Conservation (phyloP, 768 basidiomycete genomes). For the Boletus vinaceobasis region DNA sequence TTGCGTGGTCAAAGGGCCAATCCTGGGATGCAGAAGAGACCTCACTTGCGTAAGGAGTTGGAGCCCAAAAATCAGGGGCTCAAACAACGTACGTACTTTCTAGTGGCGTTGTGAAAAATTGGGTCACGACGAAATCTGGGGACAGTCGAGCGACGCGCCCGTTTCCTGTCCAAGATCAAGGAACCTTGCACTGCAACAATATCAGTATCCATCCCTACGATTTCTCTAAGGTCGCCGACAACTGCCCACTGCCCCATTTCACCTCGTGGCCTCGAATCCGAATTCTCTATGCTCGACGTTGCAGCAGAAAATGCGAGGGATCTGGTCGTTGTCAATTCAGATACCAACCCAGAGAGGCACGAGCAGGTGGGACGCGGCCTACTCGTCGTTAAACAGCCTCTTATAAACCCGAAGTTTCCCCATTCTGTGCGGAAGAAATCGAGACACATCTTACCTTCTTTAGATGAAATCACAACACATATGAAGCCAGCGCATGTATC, state of each 20-base stretch:
- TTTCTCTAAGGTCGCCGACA: conserved; percentile 66
- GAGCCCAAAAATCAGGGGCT: conserved; percentile 67
- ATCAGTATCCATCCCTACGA: conserved; percentile 53
- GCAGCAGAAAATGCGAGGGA: conserved; percentile 24
- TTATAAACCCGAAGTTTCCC: neutral
- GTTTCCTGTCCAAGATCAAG: conserved; percentile 70
- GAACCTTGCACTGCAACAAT: conserved; percentile 62
- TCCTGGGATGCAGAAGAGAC: conserved; percentile 43
- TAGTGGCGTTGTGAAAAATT: neutral
- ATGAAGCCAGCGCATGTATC: conserved; percentile 31
- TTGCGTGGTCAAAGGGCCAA: conserved; percentile 54
- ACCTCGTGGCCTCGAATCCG: conserved; percentile 63
- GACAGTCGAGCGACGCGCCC: conserved; percentile 69
- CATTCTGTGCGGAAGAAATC: conserved; percentile 7
- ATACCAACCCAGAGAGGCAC: conserved; percentile 39
- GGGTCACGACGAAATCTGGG: conserved; percentile 1
- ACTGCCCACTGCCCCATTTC: conserved; percentile 68
- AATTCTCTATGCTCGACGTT: conserved; percentile 55
- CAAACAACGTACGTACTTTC: conserved; percentile 59
- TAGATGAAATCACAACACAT: conserved; percentile 73
- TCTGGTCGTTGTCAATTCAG: neutral
- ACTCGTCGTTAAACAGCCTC: conserved; percentile 28
- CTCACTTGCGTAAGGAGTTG: conserved; percentile 71
- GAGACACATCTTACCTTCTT: conserved; percentile 51
- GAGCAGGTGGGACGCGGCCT: conserved; percentile 65